These are phyloP conservation scores for Gloeophyllum trabeum DNA, from an alignment of 768 basidiomycete species.

Conservation along the genomic window DNA sequence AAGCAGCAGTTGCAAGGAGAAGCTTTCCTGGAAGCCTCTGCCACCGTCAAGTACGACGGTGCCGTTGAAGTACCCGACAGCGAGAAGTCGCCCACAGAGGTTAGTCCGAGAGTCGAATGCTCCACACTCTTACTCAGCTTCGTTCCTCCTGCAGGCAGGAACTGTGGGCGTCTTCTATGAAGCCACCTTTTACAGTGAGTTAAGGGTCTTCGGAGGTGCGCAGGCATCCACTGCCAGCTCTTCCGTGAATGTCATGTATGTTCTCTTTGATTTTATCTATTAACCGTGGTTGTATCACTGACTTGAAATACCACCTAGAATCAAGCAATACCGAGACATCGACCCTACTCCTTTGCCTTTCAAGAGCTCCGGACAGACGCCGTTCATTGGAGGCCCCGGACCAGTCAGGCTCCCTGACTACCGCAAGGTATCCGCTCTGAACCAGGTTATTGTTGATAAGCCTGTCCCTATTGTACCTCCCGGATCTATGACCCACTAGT, in stretches of 20 bases:
- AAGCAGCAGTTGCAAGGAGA: conserved; percentile 21
- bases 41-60: conserved; percentile 17
- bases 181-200: conserved; percentile 10
- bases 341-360: no score
- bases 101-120: background rate
- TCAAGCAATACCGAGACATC: no score
- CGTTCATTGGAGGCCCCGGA: no score
- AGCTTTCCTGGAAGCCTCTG: conserved; percentile 18
- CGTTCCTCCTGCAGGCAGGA: conserved; percentile 8
- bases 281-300: no score
- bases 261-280: no score
- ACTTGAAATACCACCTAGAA: no score
- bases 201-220: conserved; percentile 11
- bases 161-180: conserved; percentile 15
- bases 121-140: background rate
- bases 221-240: conserved; percentile 13
- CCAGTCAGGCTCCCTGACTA: no score
- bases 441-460: background rate
- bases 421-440: background rate
- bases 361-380: no score
- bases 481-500: no score
- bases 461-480: no score
- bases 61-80: conserved; percentile 18
- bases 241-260: conserved; percentile 17
- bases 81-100: conserved; percentile 2